These are phyloP conservation scores for Calonectria multiphialidica DNA, from an alignment of 2,329 filamentous ascomycete species.

Conservation along the genomic window DNA sequence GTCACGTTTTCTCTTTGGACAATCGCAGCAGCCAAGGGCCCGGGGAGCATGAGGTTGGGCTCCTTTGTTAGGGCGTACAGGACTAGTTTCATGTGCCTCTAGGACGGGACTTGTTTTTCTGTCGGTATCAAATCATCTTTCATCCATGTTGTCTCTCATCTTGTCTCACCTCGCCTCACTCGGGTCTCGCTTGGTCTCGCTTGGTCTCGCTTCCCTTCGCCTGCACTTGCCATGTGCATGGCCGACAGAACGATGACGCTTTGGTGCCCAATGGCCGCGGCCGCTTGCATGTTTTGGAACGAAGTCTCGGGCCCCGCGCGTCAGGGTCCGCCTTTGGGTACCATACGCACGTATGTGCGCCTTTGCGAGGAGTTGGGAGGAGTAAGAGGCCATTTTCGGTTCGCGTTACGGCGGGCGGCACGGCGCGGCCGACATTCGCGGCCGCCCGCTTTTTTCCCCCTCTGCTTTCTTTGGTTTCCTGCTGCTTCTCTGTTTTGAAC, in stretches of 20 bases:
- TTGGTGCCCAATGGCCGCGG: conserved; percentile 17
- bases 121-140: conserved; percentile 11
- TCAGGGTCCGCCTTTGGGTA: neutral
- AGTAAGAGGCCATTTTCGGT: neutral
- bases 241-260: neutral
- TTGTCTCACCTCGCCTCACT: neutral
- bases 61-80: neutral
- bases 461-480: no score
- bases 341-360: neutral
- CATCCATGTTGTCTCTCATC: conserved; percentile 5
- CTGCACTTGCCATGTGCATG: neutral
- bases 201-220: no score
- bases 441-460: conserved; percentile 2
- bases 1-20: neutral
- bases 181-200: neutral
- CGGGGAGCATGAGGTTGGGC: neutral
- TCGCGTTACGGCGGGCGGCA: conserved; percentile 14
- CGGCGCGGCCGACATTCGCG: conserved; percentile 18
- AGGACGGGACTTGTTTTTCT: neutral
- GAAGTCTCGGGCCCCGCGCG: neutral
- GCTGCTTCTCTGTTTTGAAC: no score
- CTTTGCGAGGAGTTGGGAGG: no score
- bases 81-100: neutral
- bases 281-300: neutral
- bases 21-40: neutral